Conservation (phyloP, 306 rosid genomes). For the Quercus parvula region DNA sequence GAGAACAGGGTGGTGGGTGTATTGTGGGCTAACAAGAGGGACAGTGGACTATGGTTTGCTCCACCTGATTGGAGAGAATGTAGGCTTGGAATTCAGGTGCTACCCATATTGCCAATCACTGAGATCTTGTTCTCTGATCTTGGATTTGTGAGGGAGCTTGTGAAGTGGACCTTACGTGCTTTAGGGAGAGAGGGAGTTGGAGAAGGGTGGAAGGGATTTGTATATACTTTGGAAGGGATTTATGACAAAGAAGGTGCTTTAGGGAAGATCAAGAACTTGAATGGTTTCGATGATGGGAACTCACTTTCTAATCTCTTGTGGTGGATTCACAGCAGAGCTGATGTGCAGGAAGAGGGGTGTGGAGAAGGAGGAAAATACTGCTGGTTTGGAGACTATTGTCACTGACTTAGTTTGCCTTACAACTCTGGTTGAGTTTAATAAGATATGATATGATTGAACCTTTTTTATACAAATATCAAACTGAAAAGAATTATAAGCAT, state of each 20-base stretch:
- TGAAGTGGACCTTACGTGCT: slow-evolving; percentile 70
- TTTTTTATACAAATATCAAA: background rate
- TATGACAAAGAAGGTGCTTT: slow-evolving; percentile 52
- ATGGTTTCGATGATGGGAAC: slow-evolving; percentile 67
- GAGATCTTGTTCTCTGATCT: slow-evolving; percentile 60
- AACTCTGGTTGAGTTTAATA: background rate
- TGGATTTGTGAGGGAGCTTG: slow-evolving; percentile 61
- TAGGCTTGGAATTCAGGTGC: slow-evolving; percentile 75
- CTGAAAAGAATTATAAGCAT: background rate
- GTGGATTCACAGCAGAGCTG: slow-evolving; percentile 77
- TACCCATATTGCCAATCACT: slow-evolving; percentile 67
- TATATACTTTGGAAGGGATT: slow-evolving; percentile 55
- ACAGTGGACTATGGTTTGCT: slow-evolving; percentile 89
- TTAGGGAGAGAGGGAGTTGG: slow-evolving; percentile 67
- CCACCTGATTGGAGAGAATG: slow-evolving; percentile 75
- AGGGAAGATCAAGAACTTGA: slow-evolving; percentile 46
- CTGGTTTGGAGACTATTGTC: slow-evolving; percentile 38
- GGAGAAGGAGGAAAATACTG: slow-evolving; percentile 12
- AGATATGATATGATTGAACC: background rate
- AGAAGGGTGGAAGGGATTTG: slow-evolving; percentile 93
- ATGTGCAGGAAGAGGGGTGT: slow-evolving; percentile 13
- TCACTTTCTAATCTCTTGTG: slow-evolving; percentile 75
- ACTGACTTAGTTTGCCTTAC: slow-evolving; percentile 9
- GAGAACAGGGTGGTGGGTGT: slow-evolving; percentile 69
- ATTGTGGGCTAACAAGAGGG: slow-evolving; percentile 79